Evolutionary conservation across 345 rosid species (phyloP).

Genomic region (Turritis glabra): DNA sequence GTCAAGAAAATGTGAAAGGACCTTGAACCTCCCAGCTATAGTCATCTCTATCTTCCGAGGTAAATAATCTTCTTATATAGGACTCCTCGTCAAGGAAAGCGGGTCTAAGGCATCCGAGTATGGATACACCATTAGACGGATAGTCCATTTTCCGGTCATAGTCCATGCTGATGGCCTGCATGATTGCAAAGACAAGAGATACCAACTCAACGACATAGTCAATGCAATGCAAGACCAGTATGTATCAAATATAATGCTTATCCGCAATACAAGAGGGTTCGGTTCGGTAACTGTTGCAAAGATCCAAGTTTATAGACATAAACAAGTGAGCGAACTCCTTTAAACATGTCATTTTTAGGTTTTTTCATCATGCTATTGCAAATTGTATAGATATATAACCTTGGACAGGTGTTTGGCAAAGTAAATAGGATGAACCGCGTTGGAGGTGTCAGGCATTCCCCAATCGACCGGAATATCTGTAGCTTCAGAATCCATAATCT

Average conservation of each 20-base stretch:
- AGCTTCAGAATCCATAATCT: conserved; percentile 73
- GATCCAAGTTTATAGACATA: neutral
- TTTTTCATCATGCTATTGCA: conserved; percentile 11
- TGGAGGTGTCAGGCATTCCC: conserved; percentile 85
- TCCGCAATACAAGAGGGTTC: neutral
- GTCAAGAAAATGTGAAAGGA: conserved; percentile 23
- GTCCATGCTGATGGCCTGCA: conserved; percentile 60
- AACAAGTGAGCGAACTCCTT: neutral
- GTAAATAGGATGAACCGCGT: conserved; percentile 74
- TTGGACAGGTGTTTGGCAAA: conserved; percentile 86
- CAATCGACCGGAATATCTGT: conserved; percentile 71
- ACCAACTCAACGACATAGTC: conserved; percentile 17
- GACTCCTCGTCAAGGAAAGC: conserved; percentile 78
- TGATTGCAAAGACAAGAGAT: conserved; percentile 30
- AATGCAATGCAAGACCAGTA: conserved; percentile 22
- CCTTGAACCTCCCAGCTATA: conserved; percentile 67
- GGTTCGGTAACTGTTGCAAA: neutral
- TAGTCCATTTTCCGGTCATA: conserved; percentile 63
- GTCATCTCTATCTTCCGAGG: conserved; percentile 57
- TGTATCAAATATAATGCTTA: neutral
- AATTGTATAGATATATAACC: conserved; percentile 48
- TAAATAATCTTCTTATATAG: conserved; percentile 64
- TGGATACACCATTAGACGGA: conserved; percentile 90
- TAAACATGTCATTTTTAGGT: neutral
- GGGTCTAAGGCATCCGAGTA: conserved; percentile 83